A percentile compares a stretch with the other conserved stretches of the same genome.
These are phyloP conservation scores for Stentor coeruleus DNA, from an alignment of 73 alveolate species.

Conservation along the genomic window DNA sequence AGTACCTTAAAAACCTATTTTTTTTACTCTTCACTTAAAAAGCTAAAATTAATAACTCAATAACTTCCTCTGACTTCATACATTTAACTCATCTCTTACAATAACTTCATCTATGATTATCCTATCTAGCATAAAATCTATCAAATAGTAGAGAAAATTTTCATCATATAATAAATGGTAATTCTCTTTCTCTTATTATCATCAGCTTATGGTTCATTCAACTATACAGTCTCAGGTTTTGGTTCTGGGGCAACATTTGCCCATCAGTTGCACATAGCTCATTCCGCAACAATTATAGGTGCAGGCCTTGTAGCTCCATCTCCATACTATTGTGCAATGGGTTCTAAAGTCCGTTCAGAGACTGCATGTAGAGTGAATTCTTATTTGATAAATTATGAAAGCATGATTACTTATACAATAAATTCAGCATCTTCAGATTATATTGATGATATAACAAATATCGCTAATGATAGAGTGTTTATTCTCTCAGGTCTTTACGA, in stretches of 20 bases:
- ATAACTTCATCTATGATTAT: too few species aligned
- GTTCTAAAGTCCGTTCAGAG: slow-evolving; percentile 22
- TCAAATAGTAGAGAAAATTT: too few species aligned
- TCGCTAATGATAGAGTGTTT: neutral
- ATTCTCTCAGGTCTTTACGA: neutral
- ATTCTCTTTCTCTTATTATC: too few species aligned
- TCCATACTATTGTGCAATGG: slow-evolving; percentile 44
- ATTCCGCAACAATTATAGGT: slow-evolving; percentile 26
- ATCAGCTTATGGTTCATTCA: too few species aligned
- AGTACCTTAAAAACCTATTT: too few species aligned
- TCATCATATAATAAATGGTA: too few species aligned
- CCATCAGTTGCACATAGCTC: slow-evolving; percentile 36
- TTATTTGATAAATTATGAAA: neutral
- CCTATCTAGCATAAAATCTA: too few species aligned
- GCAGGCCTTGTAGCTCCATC: slow-evolving; percentile 44
- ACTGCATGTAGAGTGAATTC: slow-evolving; percentile 33
- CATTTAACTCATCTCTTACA: too few species aligned
- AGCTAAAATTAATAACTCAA: too few species aligned
- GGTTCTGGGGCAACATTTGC: slow-evolving; percentile 45
- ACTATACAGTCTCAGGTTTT: slow-evolving; percentile 33
- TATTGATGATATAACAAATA: neutral
- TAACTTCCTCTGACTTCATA: too few species aligned
- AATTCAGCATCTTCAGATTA: neutral
- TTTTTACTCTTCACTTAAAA: too few species aligned
- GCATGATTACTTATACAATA: neutral